These are phyloP conservation scores for Erodium trifolium DNA, from an alignment of 441 rosid species.

Conservation along the genomic window DNA sequence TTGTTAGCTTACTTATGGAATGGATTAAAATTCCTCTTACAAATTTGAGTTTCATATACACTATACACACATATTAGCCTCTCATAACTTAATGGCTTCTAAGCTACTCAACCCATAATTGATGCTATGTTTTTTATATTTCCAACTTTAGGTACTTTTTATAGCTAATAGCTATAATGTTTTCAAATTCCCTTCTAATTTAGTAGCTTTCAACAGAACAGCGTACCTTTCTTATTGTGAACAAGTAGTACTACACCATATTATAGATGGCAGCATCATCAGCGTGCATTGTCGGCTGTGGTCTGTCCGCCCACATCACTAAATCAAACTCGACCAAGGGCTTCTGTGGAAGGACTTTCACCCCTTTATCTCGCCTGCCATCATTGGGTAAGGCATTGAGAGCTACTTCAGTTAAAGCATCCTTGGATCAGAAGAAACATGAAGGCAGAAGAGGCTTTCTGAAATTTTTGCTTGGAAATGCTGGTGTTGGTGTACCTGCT, in stretches of 20 bases:
- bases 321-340: conserved; percentile 37
- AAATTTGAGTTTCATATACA: background rate
- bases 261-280: conserved; percentile 63
- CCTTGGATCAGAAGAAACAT: conserved; percentile 37
- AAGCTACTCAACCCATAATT: background rate
- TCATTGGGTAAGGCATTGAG: conserved; percentile 32
- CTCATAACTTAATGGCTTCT: background rate
- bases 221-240: background rate
- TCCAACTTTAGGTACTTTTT: background rate
- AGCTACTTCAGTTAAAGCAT: conserved; percentile 37
- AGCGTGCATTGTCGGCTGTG: conserved; percentile 55
- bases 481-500: conserved; percentile 49
- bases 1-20: background rate
- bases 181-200: background rate
- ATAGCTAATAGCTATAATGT: background rate
- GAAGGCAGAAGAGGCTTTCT: conserved; percentile 56
- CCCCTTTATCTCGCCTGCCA: conserved; percentile 28
- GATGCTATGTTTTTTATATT: background rate
- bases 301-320: conserved; percentile 30
- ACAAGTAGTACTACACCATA: conserved; percentile 1
- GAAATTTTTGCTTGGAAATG: conserved; percentile 54
- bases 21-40: too few relatives aligned
- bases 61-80: background rate
- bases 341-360: conserved; percentile 33
- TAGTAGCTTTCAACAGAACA: background rate